Conservation (phyloP, 2,329 filamentous ascomycete species). For the Ploettnerulaceae sp. region DNA sequence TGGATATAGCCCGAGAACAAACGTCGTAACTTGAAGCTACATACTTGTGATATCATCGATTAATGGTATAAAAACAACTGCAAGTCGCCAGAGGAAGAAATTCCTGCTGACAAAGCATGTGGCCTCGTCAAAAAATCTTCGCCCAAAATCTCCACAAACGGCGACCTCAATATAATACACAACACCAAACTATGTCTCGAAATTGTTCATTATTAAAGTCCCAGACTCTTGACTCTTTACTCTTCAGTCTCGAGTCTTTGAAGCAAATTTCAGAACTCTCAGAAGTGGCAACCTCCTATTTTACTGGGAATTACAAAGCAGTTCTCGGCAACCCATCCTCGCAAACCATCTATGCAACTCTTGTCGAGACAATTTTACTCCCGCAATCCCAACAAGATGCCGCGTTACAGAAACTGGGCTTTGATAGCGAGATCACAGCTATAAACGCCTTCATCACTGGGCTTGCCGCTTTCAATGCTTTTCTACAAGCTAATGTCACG, state of each 20-base stretch:
- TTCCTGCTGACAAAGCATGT: slow-evolving; percentile 8
- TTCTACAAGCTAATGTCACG: slow-evolving; percentile 83
- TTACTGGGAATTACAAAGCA: slow-evolving; percentile 31
- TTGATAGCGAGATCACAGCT: slow-evolving; percentile 8
- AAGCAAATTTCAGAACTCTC: slow-evolving; percentile 25
- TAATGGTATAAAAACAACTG: not conserved
- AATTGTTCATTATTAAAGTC: not conserved
- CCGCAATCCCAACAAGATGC: slow-evolving; percentile 17
- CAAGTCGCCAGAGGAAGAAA: not conserved
- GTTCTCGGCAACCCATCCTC: slow-evolving; percentile 28
- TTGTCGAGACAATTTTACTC: slow-evolving; percentile 20
- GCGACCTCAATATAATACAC: not conserved
- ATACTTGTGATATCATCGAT: too few relatives aligned
- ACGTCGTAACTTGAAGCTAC: too few relatives aligned
- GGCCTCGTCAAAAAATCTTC: slow-evolving; percentile 9
- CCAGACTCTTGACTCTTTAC: slow-evolving; percentile 23
- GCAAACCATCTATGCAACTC: slow-evolving; percentile 25
- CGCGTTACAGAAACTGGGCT: slow-evolving; percentile 14
- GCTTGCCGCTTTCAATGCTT: slow-evolving; percentile 67
- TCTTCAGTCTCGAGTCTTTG: slow-evolving; percentile 29
- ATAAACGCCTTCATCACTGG: slow-evolving; percentile 42
- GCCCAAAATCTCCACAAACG: slow-evolving; percentile 3
- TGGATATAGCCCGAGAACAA: too few relatives aligned
- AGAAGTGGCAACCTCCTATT: slow-evolving; percentile 25
- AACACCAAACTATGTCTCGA: slow-evolving; percentile 17